These are phyloP conservation scores for Phytophthora sp. DNA, from an alignment of 352 stramenopile species.

Conservation along the genomic window DNA sequence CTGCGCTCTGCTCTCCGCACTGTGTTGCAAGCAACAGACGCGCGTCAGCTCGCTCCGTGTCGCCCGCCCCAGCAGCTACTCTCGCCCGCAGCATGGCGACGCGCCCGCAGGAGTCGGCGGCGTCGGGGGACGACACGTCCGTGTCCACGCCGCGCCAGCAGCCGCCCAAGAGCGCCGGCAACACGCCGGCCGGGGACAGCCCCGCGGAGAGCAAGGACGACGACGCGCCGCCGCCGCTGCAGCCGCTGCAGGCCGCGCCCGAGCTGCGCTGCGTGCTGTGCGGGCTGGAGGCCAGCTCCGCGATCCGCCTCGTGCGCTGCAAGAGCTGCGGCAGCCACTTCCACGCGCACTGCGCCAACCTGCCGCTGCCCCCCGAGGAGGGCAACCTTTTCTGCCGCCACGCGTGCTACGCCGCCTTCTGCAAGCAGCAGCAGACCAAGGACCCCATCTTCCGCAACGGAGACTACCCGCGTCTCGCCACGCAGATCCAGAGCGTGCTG, in stretches of 20 bases:
- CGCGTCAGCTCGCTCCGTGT: constrained; percentile 4
- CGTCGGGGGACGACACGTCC: not conserved
- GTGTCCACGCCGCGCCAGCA: constrained; percentile 1
- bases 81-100: constrained; percentile 30
- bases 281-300: constrained; percentile 21
- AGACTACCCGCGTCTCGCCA: constrained; percentile 51
- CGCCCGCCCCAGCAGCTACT: not conserved
- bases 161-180: constrained; percentile 6
- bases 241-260: not conserved
- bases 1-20: not conserved
- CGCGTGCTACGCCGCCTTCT: constrained; percentile 62
- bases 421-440: constrained; percentile 34
- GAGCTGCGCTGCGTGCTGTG: constrained; percentile 36
- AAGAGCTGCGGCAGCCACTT: constrained; percentile 57
- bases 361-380: constrained; percentile 67
- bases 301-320: constrained; percentile 57
- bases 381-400: constrained; percentile 74
- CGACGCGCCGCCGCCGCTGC: not conserved
- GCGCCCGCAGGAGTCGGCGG: constrained; percentile 12
- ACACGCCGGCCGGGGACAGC: constrained; percentile 8
- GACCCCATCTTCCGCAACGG: constrained; percentile 24
- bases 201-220: constrained; percentile 5
- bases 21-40: constrained; percentile 7
- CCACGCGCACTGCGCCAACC: constrained; percentile 68
- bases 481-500: constrained; percentile 52